Conservation (phyloP, 2,329 filamentous ascomycete species). For the Aureobasidium pullulans region DNA sequence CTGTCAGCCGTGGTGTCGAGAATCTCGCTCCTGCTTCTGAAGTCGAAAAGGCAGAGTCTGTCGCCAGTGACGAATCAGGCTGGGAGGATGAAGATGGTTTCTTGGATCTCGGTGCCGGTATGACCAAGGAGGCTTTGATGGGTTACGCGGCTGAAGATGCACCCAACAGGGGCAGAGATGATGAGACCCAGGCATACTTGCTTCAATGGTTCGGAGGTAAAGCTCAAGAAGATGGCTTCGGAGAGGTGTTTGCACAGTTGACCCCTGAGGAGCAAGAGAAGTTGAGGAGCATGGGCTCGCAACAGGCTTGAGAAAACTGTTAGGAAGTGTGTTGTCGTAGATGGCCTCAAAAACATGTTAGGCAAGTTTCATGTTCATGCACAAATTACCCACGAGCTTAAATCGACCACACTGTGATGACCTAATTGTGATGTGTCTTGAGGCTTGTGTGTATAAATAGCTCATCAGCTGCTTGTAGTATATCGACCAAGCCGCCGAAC, state of each 20-base stretch:
- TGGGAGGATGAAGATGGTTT: constrained; percentile 80
- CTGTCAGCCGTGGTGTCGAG: constrained; percentile 37
- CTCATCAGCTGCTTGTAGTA: no score
- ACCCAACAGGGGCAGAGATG: constrained; percentile 58
- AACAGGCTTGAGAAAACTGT: no score
- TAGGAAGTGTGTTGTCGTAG: no score
- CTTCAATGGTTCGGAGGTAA: constrained; percentile 67
- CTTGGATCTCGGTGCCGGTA: constrained; percentile 60
- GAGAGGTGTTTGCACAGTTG: constrained; percentile 47
- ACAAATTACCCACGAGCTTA: no score
- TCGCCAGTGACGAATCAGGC: constrained; percentile 55
- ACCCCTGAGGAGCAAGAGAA: constrained; percentile 48
- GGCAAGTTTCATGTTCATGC: no score
- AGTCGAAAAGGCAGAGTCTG: constrained; percentile 57
- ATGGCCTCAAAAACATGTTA: no score
- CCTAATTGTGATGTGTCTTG: no score
- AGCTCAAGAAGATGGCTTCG: constrained; percentile 47
- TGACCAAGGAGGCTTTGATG: constrained; percentile 66
- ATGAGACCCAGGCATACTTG: constrained; percentile 83
- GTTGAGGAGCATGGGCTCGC: constrained; percentile 28
- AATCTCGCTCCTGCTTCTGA: constrained; percentile 49
- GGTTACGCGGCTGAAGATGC: constrained; percentile 54
- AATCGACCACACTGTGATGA: no score
- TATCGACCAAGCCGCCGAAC: no score
- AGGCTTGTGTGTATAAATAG: no score